These are phyloP conservation scores for Kwoniella sp. DNA, from an alignment of 768 basidiomycete species.

Conservation along the genomic window DNA sequence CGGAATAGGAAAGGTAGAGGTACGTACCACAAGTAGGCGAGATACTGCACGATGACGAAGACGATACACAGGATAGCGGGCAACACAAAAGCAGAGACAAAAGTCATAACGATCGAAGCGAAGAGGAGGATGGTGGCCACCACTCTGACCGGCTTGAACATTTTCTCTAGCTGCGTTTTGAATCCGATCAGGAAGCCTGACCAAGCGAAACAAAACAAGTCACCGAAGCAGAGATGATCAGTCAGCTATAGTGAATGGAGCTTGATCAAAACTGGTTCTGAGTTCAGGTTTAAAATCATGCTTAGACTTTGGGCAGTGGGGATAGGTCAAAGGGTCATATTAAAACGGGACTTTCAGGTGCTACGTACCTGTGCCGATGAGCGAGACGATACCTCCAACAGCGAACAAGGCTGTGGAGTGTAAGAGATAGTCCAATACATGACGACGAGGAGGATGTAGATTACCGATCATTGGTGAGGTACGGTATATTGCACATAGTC, in stretches of 20 bases:
- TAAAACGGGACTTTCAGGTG: slow-evolving; percentile 63
- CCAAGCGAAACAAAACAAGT: not conserved
- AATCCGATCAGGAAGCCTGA: slow-evolving; percentile 41
- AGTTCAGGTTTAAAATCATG: no score
- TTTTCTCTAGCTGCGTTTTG: slow-evolving; percentile 75
- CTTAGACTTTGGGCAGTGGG: no score
- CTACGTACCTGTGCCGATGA: slow-evolving; percentile 66
- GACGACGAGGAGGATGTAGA: no score
- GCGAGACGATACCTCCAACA: slow-evolving; percentile 76
- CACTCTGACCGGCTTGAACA: slow-evolving; percentile 92
- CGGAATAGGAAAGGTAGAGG: slow-evolving; percentile 34
- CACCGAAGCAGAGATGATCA: not conserved
- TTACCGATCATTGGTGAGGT: no score
- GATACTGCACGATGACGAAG: slow-evolving; percentile 86
- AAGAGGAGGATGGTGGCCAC: slow-evolving; percentile 78
- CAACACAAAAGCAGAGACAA: slow-evolving; percentile 77
- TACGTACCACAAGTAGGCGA: slow-evolving; percentile 85
- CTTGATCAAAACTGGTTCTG: no score
- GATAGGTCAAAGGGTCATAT: no score
- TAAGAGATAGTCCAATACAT: no score
- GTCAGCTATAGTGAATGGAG: no score
- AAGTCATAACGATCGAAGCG: slow-evolving; percentile 75
- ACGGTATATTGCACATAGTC: no score
- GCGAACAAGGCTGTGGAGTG: slow-evolving; percentile 70
- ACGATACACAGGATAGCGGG: slow-evolving; percentile 52